Percentiles rank a stretch among this genome's conserved stretches.
phyloP scores from a whole-genome alignment of 495 filamentous ascomycete genomes.

The Neurospora hispaniola region DNA sequence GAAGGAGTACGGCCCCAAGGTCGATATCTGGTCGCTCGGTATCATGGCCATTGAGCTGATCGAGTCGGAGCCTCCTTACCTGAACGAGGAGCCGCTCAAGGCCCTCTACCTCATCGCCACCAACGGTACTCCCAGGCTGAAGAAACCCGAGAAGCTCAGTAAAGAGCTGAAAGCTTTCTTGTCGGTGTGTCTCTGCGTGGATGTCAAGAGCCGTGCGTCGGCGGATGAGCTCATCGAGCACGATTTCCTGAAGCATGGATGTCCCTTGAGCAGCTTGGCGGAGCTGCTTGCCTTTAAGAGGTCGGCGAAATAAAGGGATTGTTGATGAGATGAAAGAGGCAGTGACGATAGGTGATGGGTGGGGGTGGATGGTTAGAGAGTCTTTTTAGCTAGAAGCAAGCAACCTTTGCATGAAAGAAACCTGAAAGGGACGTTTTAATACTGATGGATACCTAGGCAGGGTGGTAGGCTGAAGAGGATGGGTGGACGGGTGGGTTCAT shows the following conservation, averaged over 20 bases:
- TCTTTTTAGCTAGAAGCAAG: background rate
- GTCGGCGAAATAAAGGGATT: slow-evolving; percentile 32
- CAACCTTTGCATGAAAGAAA: background rate
- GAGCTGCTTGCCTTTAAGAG: slow-evolving; percentile 74
- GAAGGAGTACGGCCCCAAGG: slow-evolving; percentile 96
- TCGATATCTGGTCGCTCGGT: slow-evolving; percentile 96
- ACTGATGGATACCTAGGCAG: background rate
- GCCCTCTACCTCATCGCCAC: slow-evolving; percentile 95
- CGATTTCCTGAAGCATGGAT: slow-evolving; percentile 70
- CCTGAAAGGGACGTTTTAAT: background rate
- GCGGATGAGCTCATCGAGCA: slow-evolving; percentile 76
- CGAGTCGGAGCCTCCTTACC: slow-evolving; percentile 92
- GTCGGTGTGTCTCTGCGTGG: slow-evolving; percentile 89
- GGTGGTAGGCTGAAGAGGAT: background rate
- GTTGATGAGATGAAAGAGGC: background rate
- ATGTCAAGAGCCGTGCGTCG: slow-evolving; percentile 87
- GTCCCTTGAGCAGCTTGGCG: slow-evolving; percentile 67
- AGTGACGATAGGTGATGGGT: background rate
- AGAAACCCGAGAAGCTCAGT: slow-evolving; percentile 94
- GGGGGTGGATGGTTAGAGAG: background rate
- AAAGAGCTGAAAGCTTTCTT: slow-evolving; percentile 95
- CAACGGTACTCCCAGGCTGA: slow-evolving; percentile 89
- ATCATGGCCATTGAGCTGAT: slow-evolving; percentile 99
- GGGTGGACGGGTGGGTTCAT: background rate
- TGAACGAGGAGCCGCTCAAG: slow-evolving; percentile 96